phyloP scores from a whole-genome alignment of 805 yeast species.

The Vanderwaltozyma verrucispora region DNA sequence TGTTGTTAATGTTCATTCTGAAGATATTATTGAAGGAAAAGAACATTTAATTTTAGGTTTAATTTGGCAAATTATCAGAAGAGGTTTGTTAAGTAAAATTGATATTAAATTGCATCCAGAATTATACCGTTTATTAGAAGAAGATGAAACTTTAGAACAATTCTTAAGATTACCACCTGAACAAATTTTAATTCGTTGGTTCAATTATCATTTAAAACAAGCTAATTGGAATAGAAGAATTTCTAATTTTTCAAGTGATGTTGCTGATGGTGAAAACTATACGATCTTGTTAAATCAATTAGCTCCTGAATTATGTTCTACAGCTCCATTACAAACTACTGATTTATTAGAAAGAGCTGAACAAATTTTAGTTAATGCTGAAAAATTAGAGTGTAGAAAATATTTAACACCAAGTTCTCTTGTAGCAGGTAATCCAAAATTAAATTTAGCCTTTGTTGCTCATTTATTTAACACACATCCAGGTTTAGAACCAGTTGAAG shows the following conservation, averaged over 20 bases:
- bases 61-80: conserved; percentile 95
- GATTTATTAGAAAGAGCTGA: conserved; percentile 80
- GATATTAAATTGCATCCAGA: conserved; percentile 96
- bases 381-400: conserved; percentile 83
- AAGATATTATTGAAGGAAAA: conserved; percentile 88
- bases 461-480: conserved; percentile 95
- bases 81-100: conserved; percentile 88
- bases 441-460: conserved; percentile 95
- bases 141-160: conserved; percentile 95
- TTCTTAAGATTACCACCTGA: conserved; percentile 95
- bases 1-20: conserved; percentile 95
- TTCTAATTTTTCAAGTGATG: conserved; percentile 74
- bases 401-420: conserved; percentile 88
- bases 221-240: conserved; percentile 87
- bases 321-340: conserved; percentile 65
- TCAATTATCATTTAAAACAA: conserved; percentile 88
- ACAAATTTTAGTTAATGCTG: conserved; percentile 77
- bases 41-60: conserved; percentile 86
- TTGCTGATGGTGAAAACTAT: conserved; percentile 91
- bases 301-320: conserved; percentile 73
- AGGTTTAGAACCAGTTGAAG: conserved; percentile 92
- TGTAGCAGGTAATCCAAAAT: conserved; percentile 92
- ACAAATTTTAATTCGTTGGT: conserved; percentile 93
- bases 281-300: conserved; percentile 83
- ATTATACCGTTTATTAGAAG: conserved; percentile 85